These are phyloP conservation scores for Diaporthe sp. DNA, from an alignment of 2,329 filamentous ascomycete genomes.

Conservation along the genomic window DNA sequence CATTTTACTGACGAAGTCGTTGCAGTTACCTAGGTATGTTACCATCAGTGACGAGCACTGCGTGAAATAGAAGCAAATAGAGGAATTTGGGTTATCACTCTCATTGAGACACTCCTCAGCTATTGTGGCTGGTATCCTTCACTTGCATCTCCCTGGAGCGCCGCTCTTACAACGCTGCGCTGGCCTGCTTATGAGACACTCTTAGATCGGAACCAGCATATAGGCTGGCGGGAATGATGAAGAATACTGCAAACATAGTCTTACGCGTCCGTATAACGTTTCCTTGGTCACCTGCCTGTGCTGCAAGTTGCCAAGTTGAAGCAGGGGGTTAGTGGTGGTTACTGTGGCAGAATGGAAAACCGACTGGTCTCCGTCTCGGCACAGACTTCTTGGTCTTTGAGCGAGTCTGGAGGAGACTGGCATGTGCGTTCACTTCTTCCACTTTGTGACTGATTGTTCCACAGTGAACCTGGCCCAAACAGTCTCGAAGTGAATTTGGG, in stretches of 20 bases:
- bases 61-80: not conserved
- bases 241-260: not conserved
- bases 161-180: not conserved
- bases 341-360: not conserved
- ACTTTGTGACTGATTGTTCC: not conserved
- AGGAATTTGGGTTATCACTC: not conserved
- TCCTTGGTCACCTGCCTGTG: not conserved
- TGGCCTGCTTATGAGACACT: not conserved
- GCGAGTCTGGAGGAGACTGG: not conserved
- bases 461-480: not conserved
- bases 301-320: not conserved
- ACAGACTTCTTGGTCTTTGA: not conserved
- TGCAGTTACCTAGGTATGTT: not conserved
- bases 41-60: not conserved
- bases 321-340: not conserved
- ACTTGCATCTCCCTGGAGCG: not conserved
- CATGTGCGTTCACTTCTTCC: not conserved
- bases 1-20: not conserved
- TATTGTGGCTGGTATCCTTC: not conserved
- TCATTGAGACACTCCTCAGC: not conserved
- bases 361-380: not conserved
- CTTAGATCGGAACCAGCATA: not conserved
- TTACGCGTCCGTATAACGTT: not conserved
- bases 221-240: not conserved
- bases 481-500: conserved; percentile 8